Percentiles rank a stretch among this genome's conserved stretches.
These are phyloP conservation scores for Solanum sitiens DNA, from an alignment of 257 asterid genomes.

Conservation along the genomic window DNA sequence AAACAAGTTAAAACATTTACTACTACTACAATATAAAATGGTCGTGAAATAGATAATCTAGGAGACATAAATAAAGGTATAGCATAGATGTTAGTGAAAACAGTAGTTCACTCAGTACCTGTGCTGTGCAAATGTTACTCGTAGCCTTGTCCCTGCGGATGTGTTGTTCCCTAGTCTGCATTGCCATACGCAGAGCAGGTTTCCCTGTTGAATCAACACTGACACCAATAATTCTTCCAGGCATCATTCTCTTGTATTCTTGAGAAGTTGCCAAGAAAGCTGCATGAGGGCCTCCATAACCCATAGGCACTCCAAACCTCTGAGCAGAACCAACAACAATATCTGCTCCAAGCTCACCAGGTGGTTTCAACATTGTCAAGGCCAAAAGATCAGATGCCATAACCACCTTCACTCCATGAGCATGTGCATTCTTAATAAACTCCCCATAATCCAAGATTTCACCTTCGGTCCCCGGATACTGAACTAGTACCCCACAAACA, in stretches of 20 bases:
- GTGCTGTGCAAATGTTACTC: conserved; percentile 98
- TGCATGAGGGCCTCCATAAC: conserved; percentile 99
- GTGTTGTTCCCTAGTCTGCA: conserved; percentile 99
- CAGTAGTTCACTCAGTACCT: conserved; percentile 28
- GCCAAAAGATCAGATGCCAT: conserved; percentile 94
- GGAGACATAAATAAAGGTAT: neutral
- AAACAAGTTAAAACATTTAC: neutral
- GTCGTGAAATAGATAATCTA: neutral
- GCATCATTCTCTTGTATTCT: conserved; percentile 99
- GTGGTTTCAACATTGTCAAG: conserved; percentile 85
- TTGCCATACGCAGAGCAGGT: conserved; percentile 98
- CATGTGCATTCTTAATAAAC: conserved; percentile 86
- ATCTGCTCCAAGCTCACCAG: conserved; percentile 92
- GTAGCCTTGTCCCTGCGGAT: conserved; percentile 98
- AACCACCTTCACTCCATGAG: conserved; percentile 89
- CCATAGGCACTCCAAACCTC: conserved; percentile 99
- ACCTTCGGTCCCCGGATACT: conserved; percentile 98
- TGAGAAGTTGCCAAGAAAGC: conserved; percentile 98
- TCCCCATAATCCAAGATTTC: conserved; percentile 80
- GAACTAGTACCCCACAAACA: conserved; percentile 88
- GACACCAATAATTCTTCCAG: conserved; percentile 95
- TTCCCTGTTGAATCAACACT: conserved; percentile 92
- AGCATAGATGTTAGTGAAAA: neutral
- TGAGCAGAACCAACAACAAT: conserved; percentile 97
- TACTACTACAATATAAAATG: neutral